These are phyloP conservation scores for Raphidocelis subcapitata DNA, from an alignment of 139 green algal genomes.

Conservation along the genomic window DNA sequence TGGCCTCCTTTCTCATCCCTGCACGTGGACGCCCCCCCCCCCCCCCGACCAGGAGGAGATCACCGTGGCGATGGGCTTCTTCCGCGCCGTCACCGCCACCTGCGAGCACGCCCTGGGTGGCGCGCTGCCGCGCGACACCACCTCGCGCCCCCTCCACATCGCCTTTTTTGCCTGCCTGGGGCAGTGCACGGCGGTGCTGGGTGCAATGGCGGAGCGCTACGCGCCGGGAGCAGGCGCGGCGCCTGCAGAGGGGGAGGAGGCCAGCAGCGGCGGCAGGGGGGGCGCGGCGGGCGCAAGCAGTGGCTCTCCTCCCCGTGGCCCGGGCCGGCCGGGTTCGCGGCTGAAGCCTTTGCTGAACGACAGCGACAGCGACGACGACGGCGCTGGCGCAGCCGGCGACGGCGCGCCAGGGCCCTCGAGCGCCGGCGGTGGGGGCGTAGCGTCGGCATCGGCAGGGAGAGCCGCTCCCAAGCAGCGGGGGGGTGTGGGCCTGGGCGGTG, in stretches of 20 bases:
- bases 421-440: not conserved
- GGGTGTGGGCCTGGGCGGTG: not conserved
- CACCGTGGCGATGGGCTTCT: slow-evolving; percentile 27
- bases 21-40: no score
- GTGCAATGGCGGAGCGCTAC: slow-evolving; percentile 11
- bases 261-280: not conserved
- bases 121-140: slow-evolving; percentile 4
- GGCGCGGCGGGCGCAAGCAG: no score
- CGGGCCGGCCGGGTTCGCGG: no score
- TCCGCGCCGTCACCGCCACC: slow-evolving; percentile 6
- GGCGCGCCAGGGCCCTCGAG: not conserved
- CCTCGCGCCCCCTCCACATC: not conserved
- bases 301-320: no score
- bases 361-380: not conserved
- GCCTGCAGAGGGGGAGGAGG: not conserved
- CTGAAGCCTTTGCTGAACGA: not conserved
- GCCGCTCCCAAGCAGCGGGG: no score
- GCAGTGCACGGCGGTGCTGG: not conserved
- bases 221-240: slow-evolving; percentile 11
- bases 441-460: no score
- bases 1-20: not conserved
- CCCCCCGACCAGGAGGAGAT: slow-evolving; percentile 21
- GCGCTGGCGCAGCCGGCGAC: not conserved
- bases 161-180: not conserved
- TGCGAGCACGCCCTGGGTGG: not conserved